These are phyloP conservation scores for Tephrocybe sp. DNA, from an alignment of 768 basidiomycete species.

Conservation along the genomic window DNA sequence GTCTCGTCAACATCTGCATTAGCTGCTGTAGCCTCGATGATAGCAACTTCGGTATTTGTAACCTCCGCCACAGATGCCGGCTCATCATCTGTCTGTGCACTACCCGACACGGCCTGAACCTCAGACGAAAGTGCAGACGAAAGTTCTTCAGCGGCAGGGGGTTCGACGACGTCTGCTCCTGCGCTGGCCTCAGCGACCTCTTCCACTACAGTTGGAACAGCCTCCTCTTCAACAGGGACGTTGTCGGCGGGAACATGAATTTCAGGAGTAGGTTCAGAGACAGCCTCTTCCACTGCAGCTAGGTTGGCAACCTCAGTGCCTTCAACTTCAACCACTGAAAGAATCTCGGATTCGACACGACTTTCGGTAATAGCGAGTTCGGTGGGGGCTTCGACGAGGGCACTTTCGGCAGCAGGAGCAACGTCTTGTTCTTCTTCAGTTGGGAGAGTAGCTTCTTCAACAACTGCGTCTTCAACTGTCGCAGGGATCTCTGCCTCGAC, in stretches of 20 bases:
- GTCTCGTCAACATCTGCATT: background rate
- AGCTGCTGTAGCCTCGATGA: background rate
- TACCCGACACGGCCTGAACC: no score
- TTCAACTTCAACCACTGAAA: background rate
- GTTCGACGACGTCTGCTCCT: background rate
- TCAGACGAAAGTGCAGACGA: no score
- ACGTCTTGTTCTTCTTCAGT: background rate
- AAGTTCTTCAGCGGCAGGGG: background rate
- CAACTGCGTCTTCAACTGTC: background rate
- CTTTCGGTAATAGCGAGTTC: background rate
- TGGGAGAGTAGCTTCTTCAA: background rate
- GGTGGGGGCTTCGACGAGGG: background rate
- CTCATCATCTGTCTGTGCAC: no score
- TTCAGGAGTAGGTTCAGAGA: background rate
- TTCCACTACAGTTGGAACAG: background rate
- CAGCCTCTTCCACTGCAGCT: background rate
- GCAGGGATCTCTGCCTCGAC: background rate
- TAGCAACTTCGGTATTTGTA: background rate
- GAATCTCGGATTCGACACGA: background rate
- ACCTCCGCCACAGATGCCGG: no score
- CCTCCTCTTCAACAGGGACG: background rate
- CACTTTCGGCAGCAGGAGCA: background rate
- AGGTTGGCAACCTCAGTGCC: background rate
- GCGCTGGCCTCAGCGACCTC: background rate
- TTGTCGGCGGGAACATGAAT: background rate